phyloP scores from a whole-genome alignment of 768 basidiomycete genomes.

The Auricularia heimuer region DNA sequence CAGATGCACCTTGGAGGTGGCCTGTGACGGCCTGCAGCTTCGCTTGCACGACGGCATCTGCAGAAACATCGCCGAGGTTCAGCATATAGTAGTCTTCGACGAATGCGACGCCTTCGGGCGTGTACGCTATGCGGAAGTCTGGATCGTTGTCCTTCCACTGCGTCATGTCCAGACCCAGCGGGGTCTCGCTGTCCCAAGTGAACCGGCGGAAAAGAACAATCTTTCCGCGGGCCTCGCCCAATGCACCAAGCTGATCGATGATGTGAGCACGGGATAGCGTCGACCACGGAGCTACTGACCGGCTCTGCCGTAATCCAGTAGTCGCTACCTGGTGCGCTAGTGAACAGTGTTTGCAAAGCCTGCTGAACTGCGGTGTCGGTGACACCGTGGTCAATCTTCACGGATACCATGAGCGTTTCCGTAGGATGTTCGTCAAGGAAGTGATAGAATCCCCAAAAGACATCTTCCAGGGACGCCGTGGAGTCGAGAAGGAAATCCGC shows the following conservation, averaged over 20 bases:
- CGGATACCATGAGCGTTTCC: conserved; percentile 40
- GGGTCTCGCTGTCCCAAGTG: conserved; percentile 30
- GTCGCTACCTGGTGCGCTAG: conserved; percentile 28
- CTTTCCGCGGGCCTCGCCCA: conserved; percentile 44
- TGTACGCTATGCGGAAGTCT: conserved; percentile 21
- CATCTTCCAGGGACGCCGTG: conserved; percentile 38
- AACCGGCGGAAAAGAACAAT: conserved; percentile 42
- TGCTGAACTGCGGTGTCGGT: conserved; percentile 36
- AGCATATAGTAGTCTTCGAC: conserved; percentile 14
- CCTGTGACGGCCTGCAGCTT: conserved; percentile 9
- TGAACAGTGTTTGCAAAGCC: conserved; percentile 29
- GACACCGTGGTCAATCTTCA: conserved; percentile 40
- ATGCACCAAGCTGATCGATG: conserved; percentile 7
- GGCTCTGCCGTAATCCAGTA: conserved; percentile 39
- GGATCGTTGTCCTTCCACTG: conserved; percentile 42
- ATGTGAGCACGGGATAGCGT: neutral
- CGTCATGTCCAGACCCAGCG: conserved; percentile 6
- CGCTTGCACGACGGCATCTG: conserved; percentile 4
- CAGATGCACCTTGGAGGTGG: conserved; percentile 5
- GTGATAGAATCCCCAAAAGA: conserved; percentile 40
- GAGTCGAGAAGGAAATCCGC: conserved; percentile 31
- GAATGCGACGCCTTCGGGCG: conserved; percentile 3
- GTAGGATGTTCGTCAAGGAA: conserved; percentile 44
- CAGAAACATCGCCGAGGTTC: conserved; percentile 6
- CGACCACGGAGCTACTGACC: conserved; percentile 25